These are phyloP conservation scores for Amanita jacksonii DNA, from an alignment of 768 basidiomycete genomes.

Conservation along the genomic window DNA sequence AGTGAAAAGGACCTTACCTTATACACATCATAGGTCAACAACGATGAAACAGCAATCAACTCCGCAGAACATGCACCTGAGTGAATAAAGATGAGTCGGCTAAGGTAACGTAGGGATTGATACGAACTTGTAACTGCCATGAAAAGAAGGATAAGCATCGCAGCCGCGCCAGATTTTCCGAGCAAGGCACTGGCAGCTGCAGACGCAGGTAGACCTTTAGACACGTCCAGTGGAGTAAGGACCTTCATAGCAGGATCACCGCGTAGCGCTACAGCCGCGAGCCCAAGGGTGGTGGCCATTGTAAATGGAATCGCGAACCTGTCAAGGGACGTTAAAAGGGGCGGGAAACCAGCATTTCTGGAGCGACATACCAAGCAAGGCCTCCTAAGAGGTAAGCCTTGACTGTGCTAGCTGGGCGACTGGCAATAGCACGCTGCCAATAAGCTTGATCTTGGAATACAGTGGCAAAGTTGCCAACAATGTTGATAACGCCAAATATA, in stretches of 20 bases:
- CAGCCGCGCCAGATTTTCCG: conserved; percentile 70
- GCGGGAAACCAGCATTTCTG: not conserved
- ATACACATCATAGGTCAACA: conserved; percentile 83
- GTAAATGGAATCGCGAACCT: conserved; percentile 83
- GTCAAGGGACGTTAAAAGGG: not conserved
- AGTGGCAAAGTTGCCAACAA: conserved; percentile 72
- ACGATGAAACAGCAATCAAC: conserved; percentile 79
- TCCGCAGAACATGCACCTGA: conserved; percentile 72
- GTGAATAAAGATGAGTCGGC: not conserved
- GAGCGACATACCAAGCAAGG: conserved; percentile 56
- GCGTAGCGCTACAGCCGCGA: conserved; percentile 76
- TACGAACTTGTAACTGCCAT: conserved; percentile 64
- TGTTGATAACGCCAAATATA: conserved; percentile 82
- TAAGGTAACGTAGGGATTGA: not conserved
- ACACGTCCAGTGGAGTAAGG: conserved; percentile 53
- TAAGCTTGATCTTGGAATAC: conserved; percentile 66
- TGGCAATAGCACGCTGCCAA: conserved; percentile 90
- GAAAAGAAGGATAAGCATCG: conserved; percentile 75
- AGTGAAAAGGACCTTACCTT: conserved; percentile 33
- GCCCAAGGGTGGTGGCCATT: conserved; percentile 80
- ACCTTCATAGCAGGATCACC: conserved; percentile 45
- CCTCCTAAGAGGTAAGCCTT: conserved; percentile 90
- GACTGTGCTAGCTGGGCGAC: conserved; percentile 72
- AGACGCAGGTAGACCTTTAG: conserved; percentile 81
- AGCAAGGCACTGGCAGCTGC: conserved; percentile 78